These are phyloP conservation scores for Boletus subluridellus DNA, from an alignment of 1,284 basidiomycete species.

Conservation along the genomic window DNA sequence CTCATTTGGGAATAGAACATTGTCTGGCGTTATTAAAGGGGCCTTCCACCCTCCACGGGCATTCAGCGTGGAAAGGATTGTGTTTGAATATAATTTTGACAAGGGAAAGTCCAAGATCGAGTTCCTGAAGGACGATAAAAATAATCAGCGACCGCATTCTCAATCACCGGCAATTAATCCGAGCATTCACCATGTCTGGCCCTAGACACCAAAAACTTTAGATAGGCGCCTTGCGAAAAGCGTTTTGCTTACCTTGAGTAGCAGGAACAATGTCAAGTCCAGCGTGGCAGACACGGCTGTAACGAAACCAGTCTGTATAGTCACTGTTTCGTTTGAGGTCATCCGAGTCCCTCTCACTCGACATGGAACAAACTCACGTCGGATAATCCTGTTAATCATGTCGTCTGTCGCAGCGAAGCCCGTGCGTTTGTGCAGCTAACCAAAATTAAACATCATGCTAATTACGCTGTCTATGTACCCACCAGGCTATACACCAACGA, in stretches of 20 bases:
- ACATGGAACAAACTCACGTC: conserved; percentile 9
- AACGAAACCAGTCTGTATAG: conserved; percentile 7
- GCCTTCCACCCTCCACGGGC: conserved; percentile 29
- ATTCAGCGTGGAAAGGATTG: no score
- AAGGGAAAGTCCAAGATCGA: conserved; percentile 47
- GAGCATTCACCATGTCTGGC: background rate
- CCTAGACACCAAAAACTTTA: background rate
- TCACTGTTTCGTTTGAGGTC: conserved; percentile 8
- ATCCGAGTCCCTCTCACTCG: background rate
- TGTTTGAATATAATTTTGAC: no score
- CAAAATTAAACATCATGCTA: background rate
- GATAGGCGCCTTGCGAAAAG: background rate
- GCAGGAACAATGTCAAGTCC: conserved; percentile 15
- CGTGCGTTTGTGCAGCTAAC: conserved; percentile 15
- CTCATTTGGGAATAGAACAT: conserved; percentile 14
- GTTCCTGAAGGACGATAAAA: conserved; percentile 34
- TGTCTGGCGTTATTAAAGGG: background rate
- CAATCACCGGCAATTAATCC: background rate
- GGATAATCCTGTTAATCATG: conserved; percentile 17
- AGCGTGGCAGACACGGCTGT: background rate
- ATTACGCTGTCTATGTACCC: conserved; percentile 8
- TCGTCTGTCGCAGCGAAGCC: conserved; percentile 19
- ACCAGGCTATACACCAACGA: conserved; percentile 46
- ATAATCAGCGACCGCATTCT: background rate
- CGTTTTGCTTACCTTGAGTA: conserved; percentile 5